phyloP scores from a whole-genome alignment of 208 protist genomes.

The Trypanosoma congolense region DNA sequence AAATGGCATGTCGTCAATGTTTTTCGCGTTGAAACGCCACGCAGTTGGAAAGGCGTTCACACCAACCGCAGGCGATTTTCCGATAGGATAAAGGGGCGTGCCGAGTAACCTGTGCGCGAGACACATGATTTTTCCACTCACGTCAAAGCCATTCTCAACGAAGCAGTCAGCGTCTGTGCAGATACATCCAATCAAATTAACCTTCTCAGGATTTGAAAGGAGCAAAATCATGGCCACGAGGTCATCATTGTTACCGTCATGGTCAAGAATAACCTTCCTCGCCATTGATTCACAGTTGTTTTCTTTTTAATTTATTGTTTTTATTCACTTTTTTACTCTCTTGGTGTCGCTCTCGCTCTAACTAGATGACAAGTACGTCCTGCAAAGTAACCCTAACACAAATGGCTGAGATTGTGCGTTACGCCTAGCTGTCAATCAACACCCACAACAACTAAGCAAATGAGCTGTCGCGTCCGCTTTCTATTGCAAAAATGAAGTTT shows the following conservation, averaged over 20 bases:
- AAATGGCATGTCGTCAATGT: slow-evolving; percentile 83
- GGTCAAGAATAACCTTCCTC: slow-evolving; percentile 78
- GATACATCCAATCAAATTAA: slow-evolving; percentile 74
- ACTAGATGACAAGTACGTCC: no score
- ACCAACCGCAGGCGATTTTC: slow-evolving; percentile 54
- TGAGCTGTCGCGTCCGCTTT: no score
- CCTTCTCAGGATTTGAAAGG: slow-evolving; percentile 61
- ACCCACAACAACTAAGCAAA: no score
- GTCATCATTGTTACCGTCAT: slow-evolving; percentile 86
- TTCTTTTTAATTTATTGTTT: slow-evolving; percentile 17
- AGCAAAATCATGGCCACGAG: slow-evolving; percentile 73
- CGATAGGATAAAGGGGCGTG: slow-evolving; percentile 62
- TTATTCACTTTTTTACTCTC: no score
- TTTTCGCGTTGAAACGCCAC: slow-evolving; percentile 78
- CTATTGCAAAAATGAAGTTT: no score
- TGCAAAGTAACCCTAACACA: no score
- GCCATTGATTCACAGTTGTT: slow-evolving; percentile 15
- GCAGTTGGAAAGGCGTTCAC: slow-evolving; percentile 82
- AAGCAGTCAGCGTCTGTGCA: slow-evolving; percentile 86
- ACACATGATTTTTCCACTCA: slow-evolving; percentile 76
- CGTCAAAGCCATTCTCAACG: slow-evolving; percentile 62
- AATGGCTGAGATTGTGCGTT: no score
- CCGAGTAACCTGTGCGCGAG: slow-evolving; percentile 47
- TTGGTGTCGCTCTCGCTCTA: no score
- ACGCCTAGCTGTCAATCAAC: no score